Evolutionary conservation across 2,329 filamentous ascomycete genomes (phyloP).

Genomic region (Pseudofabraea citricarpa): DNA sequence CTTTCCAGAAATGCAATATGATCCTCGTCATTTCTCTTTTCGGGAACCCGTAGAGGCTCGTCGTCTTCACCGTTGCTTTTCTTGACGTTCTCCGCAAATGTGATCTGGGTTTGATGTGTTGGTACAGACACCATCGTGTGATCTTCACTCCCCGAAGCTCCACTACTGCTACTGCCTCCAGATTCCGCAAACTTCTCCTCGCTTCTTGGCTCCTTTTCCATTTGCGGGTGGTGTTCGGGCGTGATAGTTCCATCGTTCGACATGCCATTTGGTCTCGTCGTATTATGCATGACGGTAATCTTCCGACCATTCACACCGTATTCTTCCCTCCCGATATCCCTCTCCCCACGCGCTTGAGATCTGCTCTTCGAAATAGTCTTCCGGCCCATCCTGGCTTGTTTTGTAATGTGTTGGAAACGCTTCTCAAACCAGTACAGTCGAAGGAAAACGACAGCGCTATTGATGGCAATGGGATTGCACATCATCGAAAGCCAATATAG

Average conservation of each 20-base stretch:
- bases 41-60: constrained; percentile 45
- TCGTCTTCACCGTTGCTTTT: constrained; percentile 51
- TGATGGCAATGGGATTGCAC: constrained; percentile 78
- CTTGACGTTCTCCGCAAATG: constrained; percentile 64
- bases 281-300: constrained; percentile 62
- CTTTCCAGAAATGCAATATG: constrained; percentile 86
- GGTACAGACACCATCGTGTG: not conserved
- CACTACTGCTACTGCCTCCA: constrained; percentile 9
- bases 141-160: constrained; percentile 10
- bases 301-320: constrained; percentile 59
- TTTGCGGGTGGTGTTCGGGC: not conserved
- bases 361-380: constrained; percentile 53
- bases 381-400: constrained; percentile 65
- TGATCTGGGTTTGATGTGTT: constrained; percentile 35
- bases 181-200: constrained; percentile 12
- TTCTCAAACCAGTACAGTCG: constrained; percentile 98
- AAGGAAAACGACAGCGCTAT: constrained; percentile 83
- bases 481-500: constrained; percentile 68
- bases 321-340: constrained; percentile 36
- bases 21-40: constrained; percentile 58
- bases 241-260: constrained; percentile 55
- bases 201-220: constrained; percentile 10
- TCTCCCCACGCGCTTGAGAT: constrained; percentile 38
- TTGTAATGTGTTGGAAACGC: constrained; percentile 79
- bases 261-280: constrained; percentile 44